phyloP scores from a whole-genome alignment of 305 asterid species.

The Fraxinus floribunda region DNA sequence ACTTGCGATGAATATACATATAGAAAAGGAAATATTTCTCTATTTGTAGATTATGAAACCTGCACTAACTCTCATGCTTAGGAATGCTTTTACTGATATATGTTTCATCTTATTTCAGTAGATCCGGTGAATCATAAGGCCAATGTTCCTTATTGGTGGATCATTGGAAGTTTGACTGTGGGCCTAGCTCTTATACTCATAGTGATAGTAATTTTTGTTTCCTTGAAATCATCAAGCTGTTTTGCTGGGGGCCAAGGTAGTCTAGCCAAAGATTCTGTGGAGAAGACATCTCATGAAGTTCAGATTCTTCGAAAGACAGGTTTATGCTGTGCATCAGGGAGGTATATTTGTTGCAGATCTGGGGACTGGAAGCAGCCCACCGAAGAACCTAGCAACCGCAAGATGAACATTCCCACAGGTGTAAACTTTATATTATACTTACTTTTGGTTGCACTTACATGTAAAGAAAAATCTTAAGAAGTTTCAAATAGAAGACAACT shows the following conservation, averaged over 20 bases:
- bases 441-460: not conserved
- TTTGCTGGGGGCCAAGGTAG: slow-evolving; percentile 41
- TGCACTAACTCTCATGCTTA: not conserved
- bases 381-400: slow-evolving; percentile 72
- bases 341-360: slow-evolving; percentile 57
- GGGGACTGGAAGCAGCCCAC: slow-evolving; percentile 46
- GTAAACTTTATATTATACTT: slow-evolving; percentile 4
- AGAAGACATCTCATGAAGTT: slow-evolving; percentile 60
- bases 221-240: slow-evolving; percentile 58
- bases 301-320: slow-evolving; percentile 74
- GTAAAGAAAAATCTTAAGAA: not conserved
- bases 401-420: slow-evolving; percentile 83
- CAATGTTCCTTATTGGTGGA: slow-evolving; percentile 77
- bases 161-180: slow-evolving; percentile 70
- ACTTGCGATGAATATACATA: not conserved
- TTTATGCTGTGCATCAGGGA: slow-evolving; percentile 76
- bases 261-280: slow-evolving; percentile 49
- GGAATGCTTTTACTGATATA: not conserved
- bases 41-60: not conserved
- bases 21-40: not conserved
- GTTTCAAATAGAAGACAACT: not conserved
- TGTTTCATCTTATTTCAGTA: slow-evolving; percentile 35
- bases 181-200: slow-evolving; percentile 64
- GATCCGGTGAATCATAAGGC: slow-evolving; percentile 49
- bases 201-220: slow-evolving; percentile 46